A percentile compares a stretch with the other conserved stretches of the same genome.
phyloP scores from a whole-genome alignment of 2,329 filamentous ascomycete genomes.

The Helminthosporium solani region DNA sequence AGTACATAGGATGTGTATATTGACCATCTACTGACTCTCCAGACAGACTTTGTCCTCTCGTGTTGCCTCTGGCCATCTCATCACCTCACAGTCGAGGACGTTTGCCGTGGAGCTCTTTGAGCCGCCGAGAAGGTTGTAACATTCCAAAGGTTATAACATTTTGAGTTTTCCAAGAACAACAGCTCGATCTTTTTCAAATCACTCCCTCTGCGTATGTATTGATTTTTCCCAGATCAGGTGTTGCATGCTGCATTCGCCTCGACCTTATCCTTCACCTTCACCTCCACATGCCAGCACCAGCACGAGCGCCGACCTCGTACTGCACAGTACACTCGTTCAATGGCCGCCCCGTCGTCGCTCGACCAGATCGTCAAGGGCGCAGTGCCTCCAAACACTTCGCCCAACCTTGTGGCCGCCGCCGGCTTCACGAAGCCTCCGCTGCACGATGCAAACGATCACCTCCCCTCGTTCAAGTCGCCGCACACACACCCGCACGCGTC shows the following conservation, averaged over 20 bases:
- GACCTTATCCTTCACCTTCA: background rate
- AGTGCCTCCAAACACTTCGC: constrained; percentile 62
- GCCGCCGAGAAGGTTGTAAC: too few relatives aligned
- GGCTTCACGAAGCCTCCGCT: constrained; percentile 24
- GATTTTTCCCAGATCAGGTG: background rate
- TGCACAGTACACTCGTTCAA: constrained; percentile 6
- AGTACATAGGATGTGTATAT: too few relatives aligned
- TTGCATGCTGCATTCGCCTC: background rate
- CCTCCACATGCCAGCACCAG: constrained; percentile 16
- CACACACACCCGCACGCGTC: constrained; percentile 43
- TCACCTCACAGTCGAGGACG: too few relatives aligned
- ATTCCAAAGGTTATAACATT: too few relatives aligned
- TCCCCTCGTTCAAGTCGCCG: constrained; percentile 40
- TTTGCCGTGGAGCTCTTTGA: too few relatives aligned
- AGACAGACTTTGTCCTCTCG: too few relatives aligned
- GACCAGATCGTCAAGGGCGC: constrained; percentile 93
- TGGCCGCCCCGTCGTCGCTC: constrained; percentile 49
- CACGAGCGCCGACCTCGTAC: background rate
- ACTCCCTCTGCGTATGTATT: too few relatives aligned
- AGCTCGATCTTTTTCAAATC: too few relatives aligned
- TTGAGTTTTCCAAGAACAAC: too few relatives aligned
- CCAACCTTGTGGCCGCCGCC: constrained; percentile 42
- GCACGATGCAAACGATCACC: constrained; percentile 44
- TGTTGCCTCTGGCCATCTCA: too few relatives aligned
- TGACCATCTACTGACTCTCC: too few relatives aligned